Conservation (phyloP, 106 monocot species). For the Acanthochlamys bracteata region DNA sequence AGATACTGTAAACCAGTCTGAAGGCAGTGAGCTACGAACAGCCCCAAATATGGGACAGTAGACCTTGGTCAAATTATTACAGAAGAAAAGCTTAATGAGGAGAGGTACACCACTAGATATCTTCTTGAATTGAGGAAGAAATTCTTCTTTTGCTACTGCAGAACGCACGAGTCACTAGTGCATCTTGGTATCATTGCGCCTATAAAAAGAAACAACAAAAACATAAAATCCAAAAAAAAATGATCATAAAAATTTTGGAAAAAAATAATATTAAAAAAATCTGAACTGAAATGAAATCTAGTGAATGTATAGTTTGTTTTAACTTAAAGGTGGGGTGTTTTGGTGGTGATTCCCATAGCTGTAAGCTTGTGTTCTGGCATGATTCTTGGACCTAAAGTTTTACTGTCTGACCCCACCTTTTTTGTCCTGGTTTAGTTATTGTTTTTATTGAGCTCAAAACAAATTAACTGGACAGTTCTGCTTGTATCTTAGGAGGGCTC, state of each 20-base stretch:
- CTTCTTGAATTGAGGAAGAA: neutral
- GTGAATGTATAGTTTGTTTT: constrained; percentile 6
- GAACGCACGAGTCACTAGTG: neutral
- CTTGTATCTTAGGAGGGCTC: neutral
- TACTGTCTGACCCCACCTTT: neutral
- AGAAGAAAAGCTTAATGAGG: constrained; percentile 25
- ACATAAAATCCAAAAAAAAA: constrained; percentile 5
- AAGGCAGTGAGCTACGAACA: constrained; percentile 4
- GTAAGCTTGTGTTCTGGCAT: neutral
- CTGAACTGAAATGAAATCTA: neutral
- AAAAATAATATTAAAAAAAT: neutral
- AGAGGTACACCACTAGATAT: constrained; percentile 17
- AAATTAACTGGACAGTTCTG: neutral
- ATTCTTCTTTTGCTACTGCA: neutral
- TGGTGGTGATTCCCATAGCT: constrained; percentile 3
- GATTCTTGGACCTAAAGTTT: neutral
- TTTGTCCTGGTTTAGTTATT: neutral
- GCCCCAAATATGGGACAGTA: constrained; percentile 7
- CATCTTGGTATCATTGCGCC: neutral
- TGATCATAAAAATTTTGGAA: neutral
- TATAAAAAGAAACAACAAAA: neutral
- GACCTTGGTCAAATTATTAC: constrained; percentile 4
- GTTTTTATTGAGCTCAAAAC: neutral
- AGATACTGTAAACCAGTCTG: constrained; percentile 14
- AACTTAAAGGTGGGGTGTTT: neutral